Base-by-base conservation (phyloP, 345 rosid genomes). In the Sisymbrium irio region DNA sequence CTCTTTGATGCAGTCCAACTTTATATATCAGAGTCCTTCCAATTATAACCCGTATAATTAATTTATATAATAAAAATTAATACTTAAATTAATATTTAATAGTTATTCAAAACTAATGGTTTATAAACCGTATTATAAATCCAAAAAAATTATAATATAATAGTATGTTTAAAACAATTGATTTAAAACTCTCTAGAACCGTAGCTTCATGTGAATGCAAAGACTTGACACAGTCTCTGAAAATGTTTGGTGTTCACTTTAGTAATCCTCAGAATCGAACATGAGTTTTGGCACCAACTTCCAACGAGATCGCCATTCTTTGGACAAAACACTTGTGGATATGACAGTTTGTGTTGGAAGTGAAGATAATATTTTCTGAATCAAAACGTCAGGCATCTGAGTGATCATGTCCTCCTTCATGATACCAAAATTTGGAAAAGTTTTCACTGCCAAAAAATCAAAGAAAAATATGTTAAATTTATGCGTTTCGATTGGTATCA, bases 251-350 rank as follows among this genome's bases (percentile, higher is more conserved):
- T 20, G n/a, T 20, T 50, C 55, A 50, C 55, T 20, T 25, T 20
- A n/a, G 55, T 20, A 50, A 5, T 50, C 28, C 7, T 50, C 14
- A 50, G 30, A 50, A 20, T 50, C 6, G 12, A 20, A 50, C 19
- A 30, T n/a, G 20, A 64, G 56, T 4, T 12, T 64, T 19, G 42
- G 42, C n/a, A 64, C 56, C 15, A 18, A 3, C 18, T 53, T 67
- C 72, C 72, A 67, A 36, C 17, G 62, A 67, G 37, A 53, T 1
- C 11, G 25, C 62, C 72, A 67, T 37, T 45, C 20, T 53, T 67
- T 53, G 39, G 72, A 67, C 61, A 66, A 25, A 41, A 25, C 35
- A 6, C 35, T 32, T 0, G 35, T 32, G 33, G 37, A 33, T 10
- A 51, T 5, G 15, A 14, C 61, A 50, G 0, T 4, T 53, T 67